Base-by-base conservation (phyloP, 768 basidiomycete genomes). In the Trametes cingulata region DNA sequence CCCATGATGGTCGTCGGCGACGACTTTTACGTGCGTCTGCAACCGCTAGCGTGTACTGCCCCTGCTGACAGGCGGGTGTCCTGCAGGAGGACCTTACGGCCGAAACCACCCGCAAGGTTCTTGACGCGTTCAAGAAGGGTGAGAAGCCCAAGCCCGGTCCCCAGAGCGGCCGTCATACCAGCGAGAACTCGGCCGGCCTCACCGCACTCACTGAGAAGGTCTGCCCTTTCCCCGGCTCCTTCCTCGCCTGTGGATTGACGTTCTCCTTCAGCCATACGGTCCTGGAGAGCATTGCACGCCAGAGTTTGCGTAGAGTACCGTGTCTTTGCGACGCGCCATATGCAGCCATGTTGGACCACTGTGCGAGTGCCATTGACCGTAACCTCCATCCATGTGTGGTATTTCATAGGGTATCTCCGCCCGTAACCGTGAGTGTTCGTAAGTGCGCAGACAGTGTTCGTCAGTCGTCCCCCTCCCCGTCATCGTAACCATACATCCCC, bases 1-100 rank as follows among this genome's bases (percentile, higher is more conserved):
- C 93, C 92, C 45, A 98, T 98, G 97, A 80, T 99, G 75, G 94
- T 88, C 61, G 82, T 99, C 68, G 89, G 90, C 25, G 97, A 99
- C 70, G 94, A 98, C 73, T 99, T 95, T 78, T 99, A 97, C 73
- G 94, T 93, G 70, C 62, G 90, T 76, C 42, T 35, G 51, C 1
- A 8, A 6, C 33, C 27, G 41, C 22, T 1, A 6, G 27, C 50
- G 1, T 25, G 7, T 17, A 8, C 15, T 15, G 27, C 35, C 25
- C n/a, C 19, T n/a, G 29, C 47, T 51, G 24, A 61, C 33, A 20
- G 39, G 17, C 35, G 13, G 27, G 9, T 43, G 13, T n/a, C 14
- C 6, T 58, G 3, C 65, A 94, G 91, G 91, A 93, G 85, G 93
- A 93, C 69, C 79, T 95, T 56, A 93, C 91, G 13, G 78, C 87